Conservation (phyloP, 2,329 filamentous ascomycete species). For the Nectriaceae sp. region DNA sequence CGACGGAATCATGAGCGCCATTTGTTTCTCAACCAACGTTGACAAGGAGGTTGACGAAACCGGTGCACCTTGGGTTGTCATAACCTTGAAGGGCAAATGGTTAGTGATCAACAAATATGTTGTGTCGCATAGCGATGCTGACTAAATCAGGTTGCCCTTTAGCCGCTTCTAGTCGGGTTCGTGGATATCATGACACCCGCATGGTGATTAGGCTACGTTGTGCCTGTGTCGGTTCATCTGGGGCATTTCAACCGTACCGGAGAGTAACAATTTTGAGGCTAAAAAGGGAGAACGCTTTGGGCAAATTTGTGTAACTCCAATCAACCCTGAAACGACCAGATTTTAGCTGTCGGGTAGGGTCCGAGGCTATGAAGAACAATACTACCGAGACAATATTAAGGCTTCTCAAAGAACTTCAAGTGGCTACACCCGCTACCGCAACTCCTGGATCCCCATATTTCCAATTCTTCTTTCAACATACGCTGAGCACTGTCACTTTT, state of each 20-base stretch:
- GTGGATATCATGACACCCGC: neutral
- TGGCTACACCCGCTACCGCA: neutral
- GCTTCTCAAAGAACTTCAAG: neutral
- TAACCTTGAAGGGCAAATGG: slow-evolving; percentile 84
- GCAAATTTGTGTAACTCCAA: too few relatives aligned
- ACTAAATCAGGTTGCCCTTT: slow-evolving; percentile 33
- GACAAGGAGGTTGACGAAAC: slow-evolving; percentile 90
- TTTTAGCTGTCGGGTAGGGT: too few relatives aligned
- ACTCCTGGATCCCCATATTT: neutral
- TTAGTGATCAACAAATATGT: slow-evolving; percentile 43
- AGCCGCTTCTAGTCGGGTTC: slow-evolving; percentile 30
- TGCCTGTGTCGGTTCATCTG: too few relatives aligned
- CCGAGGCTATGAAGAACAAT: slow-evolving; percentile 22
- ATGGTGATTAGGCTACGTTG: too few relatives aligned
- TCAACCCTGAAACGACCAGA: too few relatives aligned
- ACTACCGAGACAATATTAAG: slow-evolving; percentile 33
- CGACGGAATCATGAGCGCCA: slow-evolving; percentile 96
- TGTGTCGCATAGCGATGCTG: slow-evolving; percentile 3
- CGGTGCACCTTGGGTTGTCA: slow-evolving; percentile 80
- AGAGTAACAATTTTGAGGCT: too few relatives aligned
- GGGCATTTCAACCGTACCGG: too few relatives aligned
- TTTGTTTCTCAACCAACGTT: slow-evolving; percentile 85
- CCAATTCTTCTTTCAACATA: neutral
- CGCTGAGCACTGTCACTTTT: neutral
- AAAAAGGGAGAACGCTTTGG: too few relatives aligned